A percentile compares a stretch with the other conserved stretches of the same genome.
Conservation (phyloP, 2,329 filamentous ascomycete genomes). For the Raffaelea deltoideospora region DNA sequence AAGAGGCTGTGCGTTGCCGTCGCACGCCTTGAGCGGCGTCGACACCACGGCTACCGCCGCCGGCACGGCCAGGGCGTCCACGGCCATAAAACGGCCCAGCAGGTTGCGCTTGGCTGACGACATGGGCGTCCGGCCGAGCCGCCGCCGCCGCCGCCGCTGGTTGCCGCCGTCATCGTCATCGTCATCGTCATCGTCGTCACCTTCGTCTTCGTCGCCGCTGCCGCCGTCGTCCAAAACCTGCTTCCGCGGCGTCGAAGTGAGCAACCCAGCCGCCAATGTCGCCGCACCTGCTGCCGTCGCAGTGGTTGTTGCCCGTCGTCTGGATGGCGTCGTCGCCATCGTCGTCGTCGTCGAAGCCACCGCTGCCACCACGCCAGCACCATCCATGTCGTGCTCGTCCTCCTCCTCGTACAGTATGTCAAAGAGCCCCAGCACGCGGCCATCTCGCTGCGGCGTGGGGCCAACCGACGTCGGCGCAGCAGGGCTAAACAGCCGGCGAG, state of each 20-base stretch:
- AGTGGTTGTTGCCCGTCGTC: slow-evolving; percentile 15
- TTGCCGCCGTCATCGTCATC: no score
- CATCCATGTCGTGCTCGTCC: slow-evolving; percentile 19
- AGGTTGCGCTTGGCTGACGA: slow-evolving; percentile 45
- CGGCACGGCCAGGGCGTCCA: slow-evolving; percentile 53
- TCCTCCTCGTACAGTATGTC: slow-evolving; percentile 45
- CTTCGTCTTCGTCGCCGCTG: slow-evolving; percentile 10
- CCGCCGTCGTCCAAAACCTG: slow-evolving; percentile 15
- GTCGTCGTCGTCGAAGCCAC: slow-evolving; percentile 30
- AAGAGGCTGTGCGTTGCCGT: slow-evolving; percentile 19
- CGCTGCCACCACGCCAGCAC: slow-evolving; percentile 1
- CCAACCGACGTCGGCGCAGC: slow-evolving; percentile 47
- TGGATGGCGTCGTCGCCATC: no score
- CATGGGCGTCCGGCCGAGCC: slow-evolving; percentile 32
- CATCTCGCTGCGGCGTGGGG: slow-evolving; percentile 68
- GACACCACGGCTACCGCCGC: slow-evolving; percentile 27
- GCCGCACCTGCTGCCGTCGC: slow-evolving; percentile 16
- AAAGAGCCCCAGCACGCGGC: slow-evolving; percentile 62
- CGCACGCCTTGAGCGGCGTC: slow-evolving; percentile 43
- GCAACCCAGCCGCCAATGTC: no score
- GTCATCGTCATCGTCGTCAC: slow-evolving; percentile 13
- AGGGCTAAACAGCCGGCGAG: slow-evolving; percentile 45
- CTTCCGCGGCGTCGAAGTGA: slow-evolving; percentile 30
- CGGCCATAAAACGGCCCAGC: slow-evolving; percentile 28
- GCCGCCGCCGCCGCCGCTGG: no score